Evolutionary conservation across 352 stramenopile genomes (phyloP).

Genomic region (Pythium folliculosum): DNA sequence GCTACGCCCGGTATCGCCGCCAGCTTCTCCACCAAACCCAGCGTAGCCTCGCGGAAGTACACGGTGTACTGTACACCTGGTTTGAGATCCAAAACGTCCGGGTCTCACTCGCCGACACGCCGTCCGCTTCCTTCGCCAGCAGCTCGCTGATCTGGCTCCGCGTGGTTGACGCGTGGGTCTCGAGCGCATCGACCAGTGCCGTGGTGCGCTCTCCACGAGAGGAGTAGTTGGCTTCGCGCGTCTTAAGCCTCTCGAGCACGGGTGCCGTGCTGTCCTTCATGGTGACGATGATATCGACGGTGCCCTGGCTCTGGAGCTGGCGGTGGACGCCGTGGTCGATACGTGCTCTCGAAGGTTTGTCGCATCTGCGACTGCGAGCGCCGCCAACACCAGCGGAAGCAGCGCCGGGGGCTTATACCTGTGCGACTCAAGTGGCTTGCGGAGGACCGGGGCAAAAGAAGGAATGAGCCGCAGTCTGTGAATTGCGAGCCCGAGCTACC

Average conservation of each 20-base stretch:
- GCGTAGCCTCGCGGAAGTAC: conserved; percentile 23
- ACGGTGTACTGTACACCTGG: conserved; percentile 29
- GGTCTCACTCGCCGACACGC: conserved; percentile 17
- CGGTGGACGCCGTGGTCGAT: conserved; percentile 32
- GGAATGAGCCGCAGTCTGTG: too few species aligned
- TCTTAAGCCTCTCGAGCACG: neutral
- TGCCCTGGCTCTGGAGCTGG: conserved; percentile 31
- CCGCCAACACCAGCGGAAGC: too few species aligned
- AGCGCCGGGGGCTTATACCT: too few species aligned
- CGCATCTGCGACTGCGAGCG: too few species aligned
- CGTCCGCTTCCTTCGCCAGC: conserved; percentile 10
- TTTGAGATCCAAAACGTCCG: conserved; percentile 37
- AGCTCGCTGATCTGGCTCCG: conserved; percentile 1
- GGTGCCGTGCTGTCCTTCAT: conserved; percentile 28
- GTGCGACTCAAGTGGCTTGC: too few species aligned
- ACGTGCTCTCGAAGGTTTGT: neutral
- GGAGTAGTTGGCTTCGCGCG: conserved; percentile 22
- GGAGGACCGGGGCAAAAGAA: too few species aligned
- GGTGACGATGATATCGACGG: conserved; percentile 39
- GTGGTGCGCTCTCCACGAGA: conserved; percentile 25
- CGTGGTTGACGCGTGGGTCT: conserved; percentile 4
- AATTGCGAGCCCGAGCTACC: too few species aligned
- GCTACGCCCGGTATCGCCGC: neutral
- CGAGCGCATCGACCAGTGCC: conserved; percentile 5
- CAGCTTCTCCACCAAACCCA: conserved; percentile 24